Percentiles rank a stretch among this genome's conserved stretches.
Conservation (phyloP, 768 basidiomycete genomes). For the Trametes maxima region DNA sequence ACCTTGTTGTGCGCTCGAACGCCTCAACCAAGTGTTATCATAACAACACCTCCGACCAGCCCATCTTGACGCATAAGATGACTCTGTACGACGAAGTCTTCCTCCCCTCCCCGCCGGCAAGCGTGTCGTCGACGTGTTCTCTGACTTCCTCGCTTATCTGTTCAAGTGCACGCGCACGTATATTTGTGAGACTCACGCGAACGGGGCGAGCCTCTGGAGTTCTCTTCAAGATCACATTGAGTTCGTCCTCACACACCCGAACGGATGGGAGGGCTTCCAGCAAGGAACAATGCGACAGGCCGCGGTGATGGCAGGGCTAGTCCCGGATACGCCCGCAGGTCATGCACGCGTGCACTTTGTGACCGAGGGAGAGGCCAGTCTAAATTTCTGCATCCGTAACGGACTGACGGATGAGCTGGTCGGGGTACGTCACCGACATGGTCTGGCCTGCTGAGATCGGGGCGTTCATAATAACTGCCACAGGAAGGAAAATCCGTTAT, state of each 20-base stretch:
- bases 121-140: conserved; percentile 44
- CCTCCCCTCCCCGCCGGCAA: conserved; percentile 45
- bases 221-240: conserved; percentile 46
- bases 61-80: not conserved
- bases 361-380: conserved; percentile 66
- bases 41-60: conserved; percentile 22
- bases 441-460: not conserved
- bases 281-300: conserved; percentile 59
- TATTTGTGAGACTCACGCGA: conserved; percentile 49
- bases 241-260: conserved; percentile 62
- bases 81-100: not conserved
- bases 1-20: too few relatives aligned
- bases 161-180: conserved; percentile 46
- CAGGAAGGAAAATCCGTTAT: conserved; percentile 40
- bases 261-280: conserved; percentile 66
- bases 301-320: conserved; percentile 52
- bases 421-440: conserved; percentile 28
- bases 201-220: conserved; percentile 48
- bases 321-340: conserved; percentile 42
- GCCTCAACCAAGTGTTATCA: too few relatives aligned
- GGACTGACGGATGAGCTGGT: conserved; percentile 44
- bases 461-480: not conserved
- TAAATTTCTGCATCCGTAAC: conserved; percentile 57
- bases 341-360: conserved; percentile 53
- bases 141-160: conserved; percentile 51